Evolutionary conservation across 2,329 filamentous ascomycete genomes (phyloP).

Genomic region (Pseudocercospora fuligena): DNA sequence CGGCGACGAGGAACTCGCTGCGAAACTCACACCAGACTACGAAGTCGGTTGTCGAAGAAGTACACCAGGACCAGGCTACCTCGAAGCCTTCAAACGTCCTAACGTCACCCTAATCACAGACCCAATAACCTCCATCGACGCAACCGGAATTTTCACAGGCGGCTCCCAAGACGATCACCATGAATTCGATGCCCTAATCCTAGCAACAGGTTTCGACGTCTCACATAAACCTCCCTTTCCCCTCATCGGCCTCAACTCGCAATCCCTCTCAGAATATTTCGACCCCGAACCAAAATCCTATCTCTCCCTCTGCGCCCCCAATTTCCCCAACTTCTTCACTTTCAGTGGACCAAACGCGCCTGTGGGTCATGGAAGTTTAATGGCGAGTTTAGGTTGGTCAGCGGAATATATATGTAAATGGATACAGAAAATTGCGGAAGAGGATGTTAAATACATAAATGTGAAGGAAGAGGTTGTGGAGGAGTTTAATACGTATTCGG

Average conservation of each 20-base stretch:
- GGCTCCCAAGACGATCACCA: conserved; percentile 27
- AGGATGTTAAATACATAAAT: conserved; percentile 37
- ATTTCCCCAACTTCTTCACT: conserved; percentile 39
- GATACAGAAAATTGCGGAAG: conserved; percentile 37
- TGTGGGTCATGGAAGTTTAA: conserved; percentile 33
- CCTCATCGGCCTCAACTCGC: conserved; percentile 44
- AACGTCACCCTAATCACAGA: conserved; percentile 39
- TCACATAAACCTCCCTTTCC: conserved; percentile 44
- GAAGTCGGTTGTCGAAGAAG: conserved; percentile 67
- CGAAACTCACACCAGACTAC: conserved; percentile 65
- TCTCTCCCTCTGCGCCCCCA: conserved; percentile 33
- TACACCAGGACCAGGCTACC: conserved; percentile 54
- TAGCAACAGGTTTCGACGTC: conserved; percentile 49
- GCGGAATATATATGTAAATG: conserved; percentile 40
- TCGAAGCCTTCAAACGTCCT: conserved; percentile 43
- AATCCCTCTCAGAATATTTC: conserved; percentile 34
- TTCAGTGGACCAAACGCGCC: conserved; percentile 33
- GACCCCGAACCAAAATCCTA: conserved; percentile 34
- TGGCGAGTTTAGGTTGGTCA: conserved; percentile 33
- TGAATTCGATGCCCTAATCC: conserved; percentile 29
- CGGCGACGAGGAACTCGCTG: conserved; percentile 60
- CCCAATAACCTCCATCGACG: conserved; percentile 31
- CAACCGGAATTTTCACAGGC: conserved; percentile 34
- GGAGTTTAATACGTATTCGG: conserved; percentile 38
- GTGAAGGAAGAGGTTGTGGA: conserved; percentile 36